These are phyloP conservation scores for Emergomyces orientalis DNA, from an alignment of 2,329 filamentous ascomycete species.

Conservation along the genomic window DNA sequence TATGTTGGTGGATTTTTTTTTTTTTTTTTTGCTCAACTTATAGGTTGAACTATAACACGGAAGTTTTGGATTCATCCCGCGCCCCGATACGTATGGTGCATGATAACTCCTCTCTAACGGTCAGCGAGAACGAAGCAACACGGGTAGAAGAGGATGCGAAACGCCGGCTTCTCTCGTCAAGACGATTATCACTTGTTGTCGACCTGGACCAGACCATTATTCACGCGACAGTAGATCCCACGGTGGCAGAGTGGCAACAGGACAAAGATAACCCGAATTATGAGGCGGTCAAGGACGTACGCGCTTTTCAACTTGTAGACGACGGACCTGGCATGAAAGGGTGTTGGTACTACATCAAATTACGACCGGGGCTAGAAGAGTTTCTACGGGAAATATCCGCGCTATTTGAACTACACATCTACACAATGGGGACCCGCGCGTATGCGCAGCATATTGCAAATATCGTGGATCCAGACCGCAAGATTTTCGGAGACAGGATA, in stretches of 20 bases:
- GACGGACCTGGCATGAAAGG: conserved; percentile 65
- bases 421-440: conserved; percentile 97
- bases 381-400: conserved; percentile 71
- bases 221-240: conserved; percentile 93
- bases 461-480: conserved; percentile 83
- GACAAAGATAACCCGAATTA: conserved; percentile 86
- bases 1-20: not conserved
- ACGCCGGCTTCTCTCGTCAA: conserved; percentile 64
- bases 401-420: conserved; percentile 91
- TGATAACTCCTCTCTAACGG: conserved; percentile 75
- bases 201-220: conserved; percentile 98
- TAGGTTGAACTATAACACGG: conserved; percentile 67
- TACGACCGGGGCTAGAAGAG: conserved; percentile 72
- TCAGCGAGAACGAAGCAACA: conserved; percentile 72
- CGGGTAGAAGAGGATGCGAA: conserved; percentile 80
- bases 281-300: conserved; percentile 78
- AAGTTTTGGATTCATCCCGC: conserved; percentile 67
- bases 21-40: not conserved
- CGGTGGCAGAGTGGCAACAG: conserved; percentile 87
- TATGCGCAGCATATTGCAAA: conserved; percentile 87
- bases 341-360: conserved; percentile 98
- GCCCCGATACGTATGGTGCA: conserved; percentile 94
- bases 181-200: conserved; percentile 87
- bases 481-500: conserved; percentile 86
- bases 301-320: conserved; percentile 78